Conservation (phyloP, 1,284 basidiomycete species). For the Ceratobasidium sp. region DNA sequence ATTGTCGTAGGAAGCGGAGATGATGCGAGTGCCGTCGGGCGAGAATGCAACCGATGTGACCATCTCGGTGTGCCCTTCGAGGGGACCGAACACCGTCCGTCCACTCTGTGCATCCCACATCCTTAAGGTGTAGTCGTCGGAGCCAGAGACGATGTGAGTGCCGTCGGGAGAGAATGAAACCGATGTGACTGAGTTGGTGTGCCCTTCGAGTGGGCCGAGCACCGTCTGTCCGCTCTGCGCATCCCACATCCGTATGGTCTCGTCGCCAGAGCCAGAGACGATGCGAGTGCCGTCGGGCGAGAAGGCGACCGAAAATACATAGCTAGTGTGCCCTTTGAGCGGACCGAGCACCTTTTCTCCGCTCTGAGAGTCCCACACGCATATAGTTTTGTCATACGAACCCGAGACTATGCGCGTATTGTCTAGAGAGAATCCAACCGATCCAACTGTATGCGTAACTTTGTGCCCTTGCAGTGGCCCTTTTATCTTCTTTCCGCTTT, state of each 20-base stretch:
- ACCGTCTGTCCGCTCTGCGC: not conserved
- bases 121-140: conserved; percentile 5
- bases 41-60: conserved; percentile 22
- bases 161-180: conserved; percentile 28
- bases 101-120: conserved; percentile 32
- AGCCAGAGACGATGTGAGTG: conserved; percentile 12
- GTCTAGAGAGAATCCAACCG: conserved; percentile 4
- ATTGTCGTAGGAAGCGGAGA: not conserved
- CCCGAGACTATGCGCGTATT: not conserved
- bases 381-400: not conserved
- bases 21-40: not conserved
- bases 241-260: conserved; percentile 11
- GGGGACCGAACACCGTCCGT: not conserved
- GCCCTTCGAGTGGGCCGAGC: not conserved
- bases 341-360: not conserved
- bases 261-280: not conserved
- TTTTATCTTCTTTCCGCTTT: too few species aligned
- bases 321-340: not conserved
- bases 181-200: not conserved
- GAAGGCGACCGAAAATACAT: not conserved
- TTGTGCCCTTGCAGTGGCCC: too few species aligned
- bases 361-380: not conserved
- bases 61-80: conserved; percentile 11
- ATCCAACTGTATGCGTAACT: too few species aligned
- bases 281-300: conserved; percentile 7